phyloP scores from a whole-genome alignment of 1,284 basidiomycete genomes.

The Apiotrichum siamense region DNA sequence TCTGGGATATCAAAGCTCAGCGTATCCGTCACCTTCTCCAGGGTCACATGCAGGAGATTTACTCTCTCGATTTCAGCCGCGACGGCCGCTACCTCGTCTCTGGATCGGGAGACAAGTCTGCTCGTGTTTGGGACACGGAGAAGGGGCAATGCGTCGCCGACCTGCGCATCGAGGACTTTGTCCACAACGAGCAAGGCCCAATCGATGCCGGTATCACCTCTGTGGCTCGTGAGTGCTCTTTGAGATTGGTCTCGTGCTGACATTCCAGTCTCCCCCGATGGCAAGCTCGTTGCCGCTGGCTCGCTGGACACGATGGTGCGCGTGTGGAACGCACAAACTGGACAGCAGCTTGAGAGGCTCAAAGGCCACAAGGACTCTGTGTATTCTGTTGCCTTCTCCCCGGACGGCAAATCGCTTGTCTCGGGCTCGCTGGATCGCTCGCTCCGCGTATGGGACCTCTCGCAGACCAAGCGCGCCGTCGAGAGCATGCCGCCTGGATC shows the following conservation, averaged over 20 bases:
- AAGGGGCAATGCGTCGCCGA: constrained; percentile 54
- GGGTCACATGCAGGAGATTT: constrained; percentile 85
- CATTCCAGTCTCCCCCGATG: constrained; percentile 68
- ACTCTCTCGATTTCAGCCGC: constrained; percentile 76
- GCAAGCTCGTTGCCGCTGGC: constrained; percentile 72
- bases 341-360: constrained; percentile 65
- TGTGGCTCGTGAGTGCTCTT: constrained; percentile 40
- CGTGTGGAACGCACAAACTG: constrained; percentile 75
- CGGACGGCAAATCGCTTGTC: constrained; percentile 67
- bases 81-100: constrained; percentile 80
- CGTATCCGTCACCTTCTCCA: constrained; percentile 67
- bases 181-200: constrained; percentile 51
- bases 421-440: constrained; percentile 82
- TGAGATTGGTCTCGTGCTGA: background rate
- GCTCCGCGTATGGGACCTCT: constrained; percentile 78
- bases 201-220: constrained; percentile 69
- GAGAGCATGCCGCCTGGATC: constrained; percentile 26
- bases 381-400: constrained; percentile 78
- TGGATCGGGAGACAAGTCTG: constrained; percentile 81
- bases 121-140: constrained; percentile 80
- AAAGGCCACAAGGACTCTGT: constrained; percentile 77
- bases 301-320: constrained; percentile 76
- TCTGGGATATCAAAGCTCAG: constrained; percentile 77
- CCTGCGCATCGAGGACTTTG: constrained; percentile 50
- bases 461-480: constrained; percentile 39